A percentile compares a stretch with the other conserved stretches of the same genome.
Evolutionary conservation across 345 rosid genomes (phyloP).

Genomic region (Euphorbia pulcherrima): DNA sequence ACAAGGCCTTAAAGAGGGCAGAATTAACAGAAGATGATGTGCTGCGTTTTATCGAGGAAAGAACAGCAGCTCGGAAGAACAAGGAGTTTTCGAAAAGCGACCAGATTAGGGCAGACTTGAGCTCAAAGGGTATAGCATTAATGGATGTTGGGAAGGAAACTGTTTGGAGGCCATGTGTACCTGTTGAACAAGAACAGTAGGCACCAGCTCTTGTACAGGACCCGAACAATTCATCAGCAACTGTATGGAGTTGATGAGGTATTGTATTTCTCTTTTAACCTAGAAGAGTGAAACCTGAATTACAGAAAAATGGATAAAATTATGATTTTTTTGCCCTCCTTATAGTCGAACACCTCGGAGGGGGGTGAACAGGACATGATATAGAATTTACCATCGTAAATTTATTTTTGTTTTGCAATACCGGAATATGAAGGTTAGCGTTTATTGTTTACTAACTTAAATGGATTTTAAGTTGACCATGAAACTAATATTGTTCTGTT

Average conservation of each 20-base stretch:
- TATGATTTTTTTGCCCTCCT: neutral
- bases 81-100: conserved; percentile 69
- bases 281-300: neutral
- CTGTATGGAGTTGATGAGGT: conserved; percentile 9
- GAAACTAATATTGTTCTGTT: neutral
- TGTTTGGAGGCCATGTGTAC: conserved; percentile 77
- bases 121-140: conserved; percentile 62
- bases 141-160: conserved; percentile 81
- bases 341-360: neutral
- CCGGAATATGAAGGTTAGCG: neutral
- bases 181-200: conserved; percentile 20
- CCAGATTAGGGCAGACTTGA: conserved; percentile 61
- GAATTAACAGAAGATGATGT: conserved; percentile 55
- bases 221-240: neutral
- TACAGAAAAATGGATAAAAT: neutral
- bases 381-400: neutral
- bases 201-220: neutral
- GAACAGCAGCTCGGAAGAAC: conserved; percentile 52
- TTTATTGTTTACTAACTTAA: neutral
- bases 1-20: conserved; percentile 64
- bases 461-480: neutral
- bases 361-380: neutral
- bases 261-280: neutral
- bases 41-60: conserved; percentile 45
- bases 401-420: conserved; percentile 3